These are phyloP conservation scores for Phytophthora lateralis DNA, from an alignment of 352 stramenopile genomes.

Conservation along the genomic window DNA sequence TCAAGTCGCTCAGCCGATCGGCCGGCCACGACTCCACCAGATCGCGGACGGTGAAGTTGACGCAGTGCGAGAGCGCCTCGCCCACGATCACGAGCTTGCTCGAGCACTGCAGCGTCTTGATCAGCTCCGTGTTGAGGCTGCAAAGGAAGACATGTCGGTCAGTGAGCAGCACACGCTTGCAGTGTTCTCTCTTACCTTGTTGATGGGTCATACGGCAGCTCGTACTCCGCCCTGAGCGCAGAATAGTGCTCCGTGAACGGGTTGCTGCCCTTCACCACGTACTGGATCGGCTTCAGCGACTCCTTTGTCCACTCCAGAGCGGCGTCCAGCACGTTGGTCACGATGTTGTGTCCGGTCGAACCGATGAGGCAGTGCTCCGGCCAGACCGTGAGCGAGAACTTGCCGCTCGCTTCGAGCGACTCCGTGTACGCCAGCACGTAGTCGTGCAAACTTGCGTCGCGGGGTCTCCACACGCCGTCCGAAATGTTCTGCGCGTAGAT, in stretches of 20 bases:
- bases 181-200: slow-evolving; percentile 40
- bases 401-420: slow-evolving; percentile 77
- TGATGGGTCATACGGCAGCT: slow-evolving; percentile 61
- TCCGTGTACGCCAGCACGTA: slow-evolving; percentile 91
- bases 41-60: slow-evolving; percentile 95
- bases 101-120: slow-evolving; percentile 78
- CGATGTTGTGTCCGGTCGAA: slow-evolving; percentile 85
- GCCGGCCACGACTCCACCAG: slow-evolving; percentile 82
- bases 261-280: slow-evolving; percentile 93
- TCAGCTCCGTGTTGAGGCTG: slow-evolving; percentile 81
- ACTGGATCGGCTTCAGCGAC: slow-evolving; percentile 68
- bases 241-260: slow-evolving; percentile 96
- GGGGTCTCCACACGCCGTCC: slow-evolving; percentile 52
- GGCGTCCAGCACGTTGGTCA: slow-evolving; percentile 70
- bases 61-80: slow-evolving; percentile 94
- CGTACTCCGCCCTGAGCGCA: slow-evolving; percentile 90
- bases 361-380: slow-evolving; percentile 96
- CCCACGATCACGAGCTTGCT: slow-evolving; percentile 89
- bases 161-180: slow-evolving; percentile 31
- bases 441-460: slow-evolving; percentile 68
- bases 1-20: slow-evolving; percentile 54
- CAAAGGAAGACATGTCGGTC: not conserved
- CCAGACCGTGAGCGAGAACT: slow-evolving; percentile 94
- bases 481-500: slow-evolving; percentile 87
- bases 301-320: slow-evolving; percentile 83